Percentiles rank a stretch among this genome's conserved stretches.
These are phyloP conservation scores for Pugionium cornutum DNA, from an alignment of 345 rosid species.

Conservation along the genomic window DNA sequence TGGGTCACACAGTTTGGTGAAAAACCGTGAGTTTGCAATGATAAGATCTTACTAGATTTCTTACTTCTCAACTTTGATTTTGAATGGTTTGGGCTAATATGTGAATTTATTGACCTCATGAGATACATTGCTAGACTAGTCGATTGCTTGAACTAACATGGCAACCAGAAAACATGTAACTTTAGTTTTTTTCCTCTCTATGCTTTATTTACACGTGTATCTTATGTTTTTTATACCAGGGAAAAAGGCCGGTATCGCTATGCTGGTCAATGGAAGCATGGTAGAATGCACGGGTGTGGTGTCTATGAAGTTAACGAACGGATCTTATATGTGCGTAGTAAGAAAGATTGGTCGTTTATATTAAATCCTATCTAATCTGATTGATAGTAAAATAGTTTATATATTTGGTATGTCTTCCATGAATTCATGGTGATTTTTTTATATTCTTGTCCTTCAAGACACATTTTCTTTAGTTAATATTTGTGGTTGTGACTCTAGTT, in stretches of 20 bases:
- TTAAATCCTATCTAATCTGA: slow-evolving; percentile 3
- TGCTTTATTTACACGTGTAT: slow-evolving; percentile 24
- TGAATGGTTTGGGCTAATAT: slow-evolving; percentile 16
- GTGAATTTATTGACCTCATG: slow-evolving; percentile 10
- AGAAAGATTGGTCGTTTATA: slow-evolving; percentile 21
- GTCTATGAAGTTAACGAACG: slow-evolving; percentile 84
- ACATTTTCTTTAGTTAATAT: slow-evolving; percentile 11
- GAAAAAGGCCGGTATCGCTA: slow-evolving; percentile 93
- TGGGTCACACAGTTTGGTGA: slow-evolving; percentile 74
- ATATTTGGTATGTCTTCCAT: slow-evolving; percentile 7
- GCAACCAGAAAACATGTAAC: background rate
- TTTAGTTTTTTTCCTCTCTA: slow-evolving; percentile 18
- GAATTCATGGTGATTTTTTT: slow-evolving; percentile 8
- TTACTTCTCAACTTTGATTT: background rate
- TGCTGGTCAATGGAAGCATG: slow-evolving; percentile 97
- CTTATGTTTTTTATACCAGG: slow-evolving; percentile 46
- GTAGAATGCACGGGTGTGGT: slow-evolving; percentile 95
- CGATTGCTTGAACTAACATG: background rate
- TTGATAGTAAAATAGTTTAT: slow-evolving; percentile 10
- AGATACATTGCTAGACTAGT: slow-evolving; percentile 16
- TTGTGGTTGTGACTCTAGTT: slow-evolving; percentile 7
- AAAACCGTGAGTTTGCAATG: slow-evolving; percentile 68
- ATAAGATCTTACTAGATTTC: slow-evolving; percentile 16
- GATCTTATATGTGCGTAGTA: slow-evolving; percentile 53
- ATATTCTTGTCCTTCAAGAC: background rate